Evolutionary conservation across 257 asterid species (phyloP).

Genomic region (Solanum stenotomum): DNA sequence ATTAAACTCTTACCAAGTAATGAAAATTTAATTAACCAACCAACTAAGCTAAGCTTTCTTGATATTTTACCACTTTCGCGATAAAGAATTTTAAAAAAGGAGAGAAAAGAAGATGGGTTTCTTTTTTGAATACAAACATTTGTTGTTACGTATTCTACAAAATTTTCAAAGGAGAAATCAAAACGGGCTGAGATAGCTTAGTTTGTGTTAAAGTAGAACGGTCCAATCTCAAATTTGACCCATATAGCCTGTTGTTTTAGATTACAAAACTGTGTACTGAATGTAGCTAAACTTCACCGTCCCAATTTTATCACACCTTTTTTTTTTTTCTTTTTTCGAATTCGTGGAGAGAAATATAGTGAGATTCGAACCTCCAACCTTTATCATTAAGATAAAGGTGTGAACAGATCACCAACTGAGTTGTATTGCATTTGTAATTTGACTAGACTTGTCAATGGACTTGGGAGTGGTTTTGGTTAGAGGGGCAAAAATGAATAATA

Average conservation of each 20-base stretch:
- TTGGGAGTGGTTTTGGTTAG: not conserved
- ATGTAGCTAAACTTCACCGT: not conserved
- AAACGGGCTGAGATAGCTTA: not conserved
- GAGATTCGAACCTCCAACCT: not conserved
- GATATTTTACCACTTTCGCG: too few relatives aligned
- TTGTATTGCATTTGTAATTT: too few relatives aligned
- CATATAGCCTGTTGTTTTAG: not conserved
- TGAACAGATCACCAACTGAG: too few relatives aligned
- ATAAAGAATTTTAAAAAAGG: not conserved
- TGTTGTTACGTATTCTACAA: not conserved
- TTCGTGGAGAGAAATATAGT: too few relatives aligned
- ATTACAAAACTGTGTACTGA: not conserved
- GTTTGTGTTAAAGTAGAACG: not conserved
- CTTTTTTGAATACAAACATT: not conserved
- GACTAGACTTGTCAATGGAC: not conserved
- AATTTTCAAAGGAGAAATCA: not conserved
- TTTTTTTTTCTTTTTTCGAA: too few relatives aligned
- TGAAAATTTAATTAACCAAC: not conserved
- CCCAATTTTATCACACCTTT: too few relatives aligned
- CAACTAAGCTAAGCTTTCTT: not conserved
- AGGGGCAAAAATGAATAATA: not conserved
- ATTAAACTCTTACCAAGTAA: not conserved
- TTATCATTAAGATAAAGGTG: not conserved
- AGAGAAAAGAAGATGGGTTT: not conserved
- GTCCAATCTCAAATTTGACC: not conserved